Conservation (phyloP, 441 rosid genomes). For the Arabidopsis lyrata region DNA sequence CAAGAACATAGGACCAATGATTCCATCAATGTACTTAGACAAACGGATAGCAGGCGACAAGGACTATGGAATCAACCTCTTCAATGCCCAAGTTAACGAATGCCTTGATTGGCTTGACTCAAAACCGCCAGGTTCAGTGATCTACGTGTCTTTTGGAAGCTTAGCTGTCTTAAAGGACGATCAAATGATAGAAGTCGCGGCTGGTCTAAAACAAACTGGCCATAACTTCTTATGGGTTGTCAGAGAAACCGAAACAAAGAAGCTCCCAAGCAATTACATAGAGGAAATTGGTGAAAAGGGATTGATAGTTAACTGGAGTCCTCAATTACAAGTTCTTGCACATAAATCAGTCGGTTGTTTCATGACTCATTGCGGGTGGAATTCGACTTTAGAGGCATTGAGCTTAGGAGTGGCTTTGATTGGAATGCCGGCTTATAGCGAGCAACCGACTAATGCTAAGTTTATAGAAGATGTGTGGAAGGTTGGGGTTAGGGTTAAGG, state of each 20-base stretch:
- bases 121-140: constrained; percentile 48
- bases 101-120: constrained; percentile 57
- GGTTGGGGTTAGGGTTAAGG: constrained; percentile 46
- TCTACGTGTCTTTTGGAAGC: constrained; percentile 64
- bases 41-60: constrained; percentile 46
- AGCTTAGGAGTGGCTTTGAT: constrained; percentile 61
- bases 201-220: constrained; percentile 44
- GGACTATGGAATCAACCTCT: constrained; percentile 53
- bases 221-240: constrained; percentile 66
- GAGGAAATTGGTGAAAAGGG: constrained; percentile 48
- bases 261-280: constrained; percentile 51
- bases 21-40: constrained; percentile 58
- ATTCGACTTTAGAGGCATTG: constrained; percentile 56
- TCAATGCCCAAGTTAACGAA: constrained; percentile 41
- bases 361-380: constrained; percentile 50
- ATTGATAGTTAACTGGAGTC: constrained; percentile 60
- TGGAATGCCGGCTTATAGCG: constrained; percentile 61
- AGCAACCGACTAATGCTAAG: constrained; percentile 58
- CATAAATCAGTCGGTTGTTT: constrained; percentile 53
- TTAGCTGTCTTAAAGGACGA: constrained; percentile 42
- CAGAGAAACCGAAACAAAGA: constrained; percentile 52
- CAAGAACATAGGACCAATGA: constrained; percentile 52
- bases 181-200: constrained; percentile 60
- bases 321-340: constrained; percentile 57
- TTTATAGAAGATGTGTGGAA: constrained; percentile 57